phyloP scores from a whole-genome alignment of 2,329 filamentous ascomycete species.

The Tolypocladium pustulatum region DNA sequence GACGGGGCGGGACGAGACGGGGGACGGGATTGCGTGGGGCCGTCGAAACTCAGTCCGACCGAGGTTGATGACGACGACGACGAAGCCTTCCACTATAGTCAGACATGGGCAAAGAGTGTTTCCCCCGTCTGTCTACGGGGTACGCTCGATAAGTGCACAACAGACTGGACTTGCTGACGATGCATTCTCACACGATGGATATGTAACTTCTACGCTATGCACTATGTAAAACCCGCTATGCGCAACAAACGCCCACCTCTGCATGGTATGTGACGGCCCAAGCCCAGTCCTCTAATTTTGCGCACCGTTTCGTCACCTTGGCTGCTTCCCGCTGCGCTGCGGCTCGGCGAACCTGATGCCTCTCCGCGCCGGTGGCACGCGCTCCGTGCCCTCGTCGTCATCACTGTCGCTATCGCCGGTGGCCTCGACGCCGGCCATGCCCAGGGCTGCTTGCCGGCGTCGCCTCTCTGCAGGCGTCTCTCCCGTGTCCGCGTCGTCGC shows the following conservation, averaged over 20 bases:
- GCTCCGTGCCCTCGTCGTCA: conserved; percentile 43
- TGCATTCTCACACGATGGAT: not conserved
- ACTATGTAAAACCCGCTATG: not conserved
- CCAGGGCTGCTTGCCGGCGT: conserved; percentile 63
- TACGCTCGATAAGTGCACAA: no score
- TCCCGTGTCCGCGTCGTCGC: conserved; percentile 26
- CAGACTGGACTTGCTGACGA: not conserved
- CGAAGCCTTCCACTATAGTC: no score
- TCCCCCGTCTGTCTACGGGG: not conserved
- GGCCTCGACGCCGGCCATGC: conserved; percentile 36
- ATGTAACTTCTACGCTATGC: not conserved
- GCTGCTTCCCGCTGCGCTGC: conserved; percentile 1
- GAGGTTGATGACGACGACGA: not conserved
- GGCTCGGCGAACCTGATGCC: conserved; percentile 53
- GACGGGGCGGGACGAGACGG: no score
- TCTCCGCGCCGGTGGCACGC: conserved; percentile 39
- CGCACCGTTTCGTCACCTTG: not conserved
- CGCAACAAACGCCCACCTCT: not conserved
- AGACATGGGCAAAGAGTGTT: no score
- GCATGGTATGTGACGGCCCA: not conserved
- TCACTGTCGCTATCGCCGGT: conserved; percentile 39
- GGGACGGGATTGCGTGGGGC: not conserved
- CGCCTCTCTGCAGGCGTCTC: conserved; percentile 69
- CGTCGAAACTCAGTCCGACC: not conserved
- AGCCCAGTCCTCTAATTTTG: not conserved